Evolutionary conservation across 139 green algal genomes (phyloP), one percentile per base, ranked within the genome.

Genomic region (Chlamydomonas sphaeroides): DNA sequence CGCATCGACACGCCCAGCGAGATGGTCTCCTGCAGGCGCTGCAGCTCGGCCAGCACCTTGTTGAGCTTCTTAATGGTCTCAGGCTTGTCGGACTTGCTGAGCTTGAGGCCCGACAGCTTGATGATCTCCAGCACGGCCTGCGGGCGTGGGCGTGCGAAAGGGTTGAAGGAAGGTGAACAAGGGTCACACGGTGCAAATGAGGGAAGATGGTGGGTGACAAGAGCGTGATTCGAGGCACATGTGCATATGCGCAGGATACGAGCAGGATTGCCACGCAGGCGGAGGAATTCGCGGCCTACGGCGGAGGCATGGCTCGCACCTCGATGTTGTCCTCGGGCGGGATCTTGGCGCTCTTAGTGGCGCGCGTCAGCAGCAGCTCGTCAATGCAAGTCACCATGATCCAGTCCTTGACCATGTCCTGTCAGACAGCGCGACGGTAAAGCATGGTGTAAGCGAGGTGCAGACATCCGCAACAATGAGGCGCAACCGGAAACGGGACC

Each of bases 301-400:
- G n/a, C n/a, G n/a, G 8, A 33, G 18, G 33, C 33, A 66, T 10
- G 28, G 3, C 32, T 14, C 84, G 33, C 56, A 94, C 93, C 94
- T 99, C 97, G 11, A 99, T 84, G 75, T 94, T 95, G 77, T 99
- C 97, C 83, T 98, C 94, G 0, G 91, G 82, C 5, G 94, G 96
- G 42, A 65, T 35, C 39, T 79, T 79, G 32, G 70, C 72, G n/a
- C 59, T n/a, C 71, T 91, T 89, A 20, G 75, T 68, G 32, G 77
- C 35, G 26, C 77, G 74, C 17, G 89, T 71, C 32, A 87, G 80
- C 59, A 98, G 90, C 79, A 98, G 89, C 80, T 97, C 91, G 49
- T 90, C 70, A 26, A 99, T 88, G 90, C 97, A 99, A 45, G 93
- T 91, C 38, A 96, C 91, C 85, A 99, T 95, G 84, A 99, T 99